These are phyloP conservation scores for Lactarius akahatsu DNA, from an alignment of 768 basidiomycete species.

Conservation along the genomic window DNA sequence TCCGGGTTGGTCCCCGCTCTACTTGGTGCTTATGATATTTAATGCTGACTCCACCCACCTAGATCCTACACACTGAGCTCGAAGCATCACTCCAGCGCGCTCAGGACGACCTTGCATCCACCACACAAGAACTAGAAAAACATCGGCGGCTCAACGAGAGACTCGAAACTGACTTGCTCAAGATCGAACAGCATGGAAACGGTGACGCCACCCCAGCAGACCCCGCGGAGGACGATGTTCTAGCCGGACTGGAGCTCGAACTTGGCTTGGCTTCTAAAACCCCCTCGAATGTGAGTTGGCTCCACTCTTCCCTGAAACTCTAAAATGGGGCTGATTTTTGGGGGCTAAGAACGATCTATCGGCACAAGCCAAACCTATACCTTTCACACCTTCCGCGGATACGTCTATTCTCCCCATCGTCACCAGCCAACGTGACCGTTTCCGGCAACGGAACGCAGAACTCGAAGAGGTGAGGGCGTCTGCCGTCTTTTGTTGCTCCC, in stretches of 20 bases:
- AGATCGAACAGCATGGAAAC: conserved; percentile 63
- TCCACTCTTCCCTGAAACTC: neutral
- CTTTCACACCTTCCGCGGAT: conserved; percentile 75
- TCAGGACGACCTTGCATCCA: conserved; percentile 56
- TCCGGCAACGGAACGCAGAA: conserved; percentile 94
- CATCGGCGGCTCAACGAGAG: conserved; percentile 82
- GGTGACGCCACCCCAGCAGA: conserved; percentile 34
- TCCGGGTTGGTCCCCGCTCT: conserved; percentile 57
- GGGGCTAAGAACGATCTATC: conserved; percentile 30
- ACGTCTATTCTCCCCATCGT: conserved; percentile 98
- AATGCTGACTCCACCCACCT: conserved; percentile 1
- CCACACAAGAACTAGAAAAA: conserved; percentile 68
- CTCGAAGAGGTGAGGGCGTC: conserved; percentile 76
- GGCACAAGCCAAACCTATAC: conserved; percentile 60
- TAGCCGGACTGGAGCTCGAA: conserved; percentile 63
- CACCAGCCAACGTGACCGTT: conserved; percentile 95
- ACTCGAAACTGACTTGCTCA: conserved; percentile 87
- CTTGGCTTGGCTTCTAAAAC: conserved; percentile 54
- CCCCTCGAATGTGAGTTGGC: conserved; percentile 18
- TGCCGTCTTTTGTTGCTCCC: conserved; percentile 1
- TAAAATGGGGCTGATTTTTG: neutral
- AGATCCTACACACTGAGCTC: conserved; percentile 85
- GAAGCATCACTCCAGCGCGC: conserved; percentile 62
- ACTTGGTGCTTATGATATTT: neutral
- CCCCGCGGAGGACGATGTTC: conserved; percentile 48